phyloP scores from a whole-genome alignment of 2,329 filamentous ascomycete genomes.

The Fusarium agapanthi region DNA sequence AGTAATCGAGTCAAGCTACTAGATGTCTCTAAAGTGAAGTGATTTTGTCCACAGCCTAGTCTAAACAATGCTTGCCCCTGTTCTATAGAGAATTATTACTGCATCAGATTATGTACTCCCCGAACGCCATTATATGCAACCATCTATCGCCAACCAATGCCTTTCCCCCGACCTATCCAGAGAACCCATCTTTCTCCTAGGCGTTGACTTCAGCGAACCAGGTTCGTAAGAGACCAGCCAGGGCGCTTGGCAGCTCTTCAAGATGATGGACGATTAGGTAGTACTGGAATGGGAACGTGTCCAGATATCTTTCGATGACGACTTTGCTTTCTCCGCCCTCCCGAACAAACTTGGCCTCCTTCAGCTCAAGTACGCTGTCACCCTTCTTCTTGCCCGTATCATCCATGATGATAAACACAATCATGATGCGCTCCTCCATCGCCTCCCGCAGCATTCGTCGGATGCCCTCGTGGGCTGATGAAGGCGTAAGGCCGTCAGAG shows the following conservation, averaged over 20 bases:
- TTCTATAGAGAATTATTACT: neutral
- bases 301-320: slow-evolving; percentile 89
- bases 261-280: slow-evolving; percentile 95
- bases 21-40: neutral
- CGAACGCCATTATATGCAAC: slow-evolving; percentile 25
- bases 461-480: slow-evolving; percentile 81
- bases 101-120: neutral
- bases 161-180: neutral
- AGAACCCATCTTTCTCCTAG: slow-evolving; percentile 29
- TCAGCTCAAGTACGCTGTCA: slow-evolving; percentile 84
- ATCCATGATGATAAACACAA: slow-evolving; percentile 98
- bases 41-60: neutral
- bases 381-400: slow-evolving; percentile 58
- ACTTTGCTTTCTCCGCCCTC: slow-evolving; percentile 73
- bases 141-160: neutral
- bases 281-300: slow-evolving; percentile 96
- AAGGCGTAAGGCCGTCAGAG: slow-evolving; percentile 91
- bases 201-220: slow-evolving; percentile 85
- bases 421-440: slow-evolving; percentile 93
- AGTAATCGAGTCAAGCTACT: slow-evolving; percentile 2
- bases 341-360: slow-evolving; percentile 82
- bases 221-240: slow-evolving; percentile 88
- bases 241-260: slow-evolving; percentile 85
- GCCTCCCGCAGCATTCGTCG: slow-evolving; percentile 85
- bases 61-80: neutral